Conservation (phyloP, 306 rosid species). For the Pterocarpus macrocarpus region DNA sequence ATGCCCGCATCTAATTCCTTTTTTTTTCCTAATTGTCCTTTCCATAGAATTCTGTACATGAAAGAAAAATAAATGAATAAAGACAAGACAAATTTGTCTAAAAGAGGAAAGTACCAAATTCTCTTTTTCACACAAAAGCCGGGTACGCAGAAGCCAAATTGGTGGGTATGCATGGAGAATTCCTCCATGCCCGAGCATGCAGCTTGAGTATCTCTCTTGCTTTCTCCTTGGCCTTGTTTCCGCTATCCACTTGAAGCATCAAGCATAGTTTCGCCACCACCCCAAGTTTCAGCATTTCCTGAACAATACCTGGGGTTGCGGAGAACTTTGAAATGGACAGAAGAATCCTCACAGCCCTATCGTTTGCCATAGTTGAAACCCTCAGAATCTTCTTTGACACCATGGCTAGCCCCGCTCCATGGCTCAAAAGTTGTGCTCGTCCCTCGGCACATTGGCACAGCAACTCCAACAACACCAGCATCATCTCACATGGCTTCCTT, state of each 20-base stretch:
- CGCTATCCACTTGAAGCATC: slow-evolving; percentile 82
- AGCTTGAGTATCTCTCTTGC: slow-evolving; percentile 79
- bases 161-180: slow-evolving; percentile 75
- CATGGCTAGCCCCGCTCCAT: slow-evolving; percentile 80
- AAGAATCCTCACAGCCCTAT: slow-evolving; percentile 75
- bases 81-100: not conserved
- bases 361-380: slow-evolving; percentile 72
- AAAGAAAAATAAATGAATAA: too few relatives aligned
- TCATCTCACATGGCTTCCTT: slow-evolving; percentile 68
- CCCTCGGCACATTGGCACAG: slow-evolving; percentile 85
- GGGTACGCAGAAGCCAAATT: slow-evolving; percentile 67
- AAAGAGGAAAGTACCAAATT: not conserved
- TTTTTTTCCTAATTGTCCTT: slow-evolving; percentile 13
- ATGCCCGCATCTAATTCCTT: slow-evolving; percentile 12
- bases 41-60: slow-evolving; percentile 49
- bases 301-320: slow-evolving; percentile 63
- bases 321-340: slow-evolving; percentile 65
- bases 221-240: slow-evolving; percentile 75
- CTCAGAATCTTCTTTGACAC: slow-evolving; percentile 86
- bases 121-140: slow-evolving; percentile 16
- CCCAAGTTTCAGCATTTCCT: slow-evolving; percentile 80
- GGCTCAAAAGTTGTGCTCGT: slow-evolving; percentile 71
- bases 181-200: slow-evolving; percentile 76
- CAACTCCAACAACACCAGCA: slow-evolving; percentile 61
- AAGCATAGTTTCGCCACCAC: slow-evolving; percentile 85